Conservation (phyloP, 441 rosid species). For the Macaranga tanarius region DNA sequence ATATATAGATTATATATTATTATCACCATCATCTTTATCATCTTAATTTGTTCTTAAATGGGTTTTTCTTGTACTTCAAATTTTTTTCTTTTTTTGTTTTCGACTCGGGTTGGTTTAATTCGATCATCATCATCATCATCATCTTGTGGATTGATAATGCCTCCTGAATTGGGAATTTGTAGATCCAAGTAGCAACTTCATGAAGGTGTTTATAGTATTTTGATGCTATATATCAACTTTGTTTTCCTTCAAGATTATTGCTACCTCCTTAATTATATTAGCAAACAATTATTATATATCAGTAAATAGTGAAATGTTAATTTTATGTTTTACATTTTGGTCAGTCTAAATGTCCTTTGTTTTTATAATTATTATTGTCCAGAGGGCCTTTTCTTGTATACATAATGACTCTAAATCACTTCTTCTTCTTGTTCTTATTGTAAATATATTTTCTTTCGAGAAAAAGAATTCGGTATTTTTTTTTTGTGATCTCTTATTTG, state of each 20-base stretch:
- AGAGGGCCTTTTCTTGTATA: neutral
- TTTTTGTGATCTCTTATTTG: neutral
- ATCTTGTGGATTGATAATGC: neutral
- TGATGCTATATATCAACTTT: neutral
- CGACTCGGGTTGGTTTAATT: slow-evolving; percentile 10
- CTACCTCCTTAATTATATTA: neutral
- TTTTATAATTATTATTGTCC: neutral
- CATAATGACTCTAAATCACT: neutral
- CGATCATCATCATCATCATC: neutral
- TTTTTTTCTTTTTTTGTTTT: slow-evolving; percentile 10
- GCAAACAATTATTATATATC: slow-evolving; percentile 7
- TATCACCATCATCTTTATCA: neutral
- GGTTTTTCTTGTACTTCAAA: neutral
- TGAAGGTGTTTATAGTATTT: slow-evolving; percentile 7
- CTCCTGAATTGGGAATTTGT: slow-evolving; percentile 17
- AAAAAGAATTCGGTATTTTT: neutral
- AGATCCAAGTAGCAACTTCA: slow-evolving; percentile 13
- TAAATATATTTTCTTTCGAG: neutral
- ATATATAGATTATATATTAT: no score
- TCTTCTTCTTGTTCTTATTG: neutral
- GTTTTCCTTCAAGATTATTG: slow-evolving; percentile 19
- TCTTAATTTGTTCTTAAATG: slow-evolving; percentile 12
- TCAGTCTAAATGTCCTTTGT: neutral
- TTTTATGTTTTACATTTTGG: neutral
- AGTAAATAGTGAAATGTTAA: neutral